These are phyloP conservation scores for Termitomyces sp. DNA, from an alignment of 768 basidiomycete genomes.

Conservation along the genomic window DNA sequence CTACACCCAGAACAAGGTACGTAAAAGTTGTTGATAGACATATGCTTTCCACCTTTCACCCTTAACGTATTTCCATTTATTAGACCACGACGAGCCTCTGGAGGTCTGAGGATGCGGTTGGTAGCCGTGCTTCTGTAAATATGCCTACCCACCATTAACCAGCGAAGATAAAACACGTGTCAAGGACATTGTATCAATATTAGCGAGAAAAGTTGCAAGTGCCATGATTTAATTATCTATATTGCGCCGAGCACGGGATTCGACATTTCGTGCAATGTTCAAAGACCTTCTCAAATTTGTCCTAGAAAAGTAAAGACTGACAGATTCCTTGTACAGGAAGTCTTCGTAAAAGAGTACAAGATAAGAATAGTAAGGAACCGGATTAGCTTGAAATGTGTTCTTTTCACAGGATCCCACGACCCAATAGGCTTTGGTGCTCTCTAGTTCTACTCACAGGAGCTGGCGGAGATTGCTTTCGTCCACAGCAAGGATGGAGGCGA, in stretches of 20 bases:
- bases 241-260: slow-evolving; percentile 78
- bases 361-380: slow-evolving; percentile 83
- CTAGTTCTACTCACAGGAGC: slow-evolving; percentile 48
- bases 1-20: slow-evolving; percentile 92
- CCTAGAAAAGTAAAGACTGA: slow-evolving; percentile 19
- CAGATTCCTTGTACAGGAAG: background rate
- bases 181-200: background rate
- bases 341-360: slow-evolving; percentile 16
- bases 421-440: slow-evolving; percentile 57
- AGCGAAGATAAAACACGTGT: no score
- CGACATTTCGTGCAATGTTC: slow-evolving; percentile 69
- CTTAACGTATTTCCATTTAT: no score
- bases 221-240: slow-evolving; percentile 7
- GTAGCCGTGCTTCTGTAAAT: slow-evolving; percentile 74
- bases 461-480: slow-evolving; percentile 73
- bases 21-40: background rate
- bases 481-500: slow-evolving; percentile 84
- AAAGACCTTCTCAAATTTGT: slow-evolving; percentile 75
- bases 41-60: slow-evolving; percentile 1
- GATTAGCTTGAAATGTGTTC: slow-evolving; percentile 62
- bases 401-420: slow-evolving; percentile 81
- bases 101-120: slow-evolving; percentile 82
- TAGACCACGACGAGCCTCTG: slow-evolving; percentile 92
- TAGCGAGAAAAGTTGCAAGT: background rate
- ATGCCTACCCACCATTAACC: slow-evolving; percentile 79